These are phyloP conservation scores for Coniochaeta sp. DNA, from an alignment of 2,329 filamentous ascomycete species.

Conservation along the genomic window DNA sequence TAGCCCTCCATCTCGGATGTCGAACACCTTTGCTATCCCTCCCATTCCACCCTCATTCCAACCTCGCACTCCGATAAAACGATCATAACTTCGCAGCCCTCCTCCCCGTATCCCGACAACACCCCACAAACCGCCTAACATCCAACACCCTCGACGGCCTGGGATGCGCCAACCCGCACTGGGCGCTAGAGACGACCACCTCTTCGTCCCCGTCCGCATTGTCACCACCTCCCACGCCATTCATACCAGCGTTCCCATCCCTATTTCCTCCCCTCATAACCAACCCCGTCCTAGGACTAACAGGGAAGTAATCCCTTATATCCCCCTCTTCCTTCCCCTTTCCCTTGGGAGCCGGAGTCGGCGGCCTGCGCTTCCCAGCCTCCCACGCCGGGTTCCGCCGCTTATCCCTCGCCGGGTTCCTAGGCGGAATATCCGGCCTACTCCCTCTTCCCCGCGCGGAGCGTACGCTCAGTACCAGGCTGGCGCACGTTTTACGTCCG, in stretches of 20 bases:
- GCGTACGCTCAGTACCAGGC: not conserved
- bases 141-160: constrained; percentile 19
- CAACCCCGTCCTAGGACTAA: too few relatives aligned
- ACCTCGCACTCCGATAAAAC: too few relatives aligned
- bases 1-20: too few relatives aligned
- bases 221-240: not conserved
- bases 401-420: not conserved
- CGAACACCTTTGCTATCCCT: too few relatives aligned
- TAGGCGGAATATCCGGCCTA: not conserved
- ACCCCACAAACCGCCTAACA: constrained; percentile 12
- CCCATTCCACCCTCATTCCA: constrained; percentile 1
- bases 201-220: constrained; percentile 4
- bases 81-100: not conserved
- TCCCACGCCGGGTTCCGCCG: not conserved
- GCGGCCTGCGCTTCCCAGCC: not conserved
- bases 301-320: too few relatives aligned
- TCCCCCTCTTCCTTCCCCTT: too few relatives aligned
- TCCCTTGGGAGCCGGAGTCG: not conserved
- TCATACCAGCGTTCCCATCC: too few relatives aligned
- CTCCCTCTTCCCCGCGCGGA: not conserved
- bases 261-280: not conserved
- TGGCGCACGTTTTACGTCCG: not conserved
- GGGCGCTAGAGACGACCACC: constrained; percentile 13
- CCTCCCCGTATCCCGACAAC: constrained; percentile 5
- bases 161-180: constrained; percentile 20